Evolutionary conservation across 805 yeast genomes (phyloP).

Genomic region (Saturnispora zaruensis): DNA sequence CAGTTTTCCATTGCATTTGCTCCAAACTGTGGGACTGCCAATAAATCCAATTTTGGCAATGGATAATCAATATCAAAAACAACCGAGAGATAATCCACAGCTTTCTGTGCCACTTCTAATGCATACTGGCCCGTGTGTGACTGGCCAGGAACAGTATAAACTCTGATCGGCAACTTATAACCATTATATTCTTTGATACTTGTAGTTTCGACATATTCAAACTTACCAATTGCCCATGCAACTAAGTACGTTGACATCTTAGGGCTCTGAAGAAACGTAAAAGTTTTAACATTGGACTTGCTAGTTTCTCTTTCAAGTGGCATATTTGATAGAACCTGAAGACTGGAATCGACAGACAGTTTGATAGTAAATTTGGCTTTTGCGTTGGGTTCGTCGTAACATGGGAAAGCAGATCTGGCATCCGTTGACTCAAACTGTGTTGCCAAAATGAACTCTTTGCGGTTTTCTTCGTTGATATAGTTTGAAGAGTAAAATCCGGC

Average conservation of each 20-base stretch:
- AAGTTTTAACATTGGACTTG: constrained; percentile 18
- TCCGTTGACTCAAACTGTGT: constrained; percentile 56
- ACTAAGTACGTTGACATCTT: constrained; percentile 47
- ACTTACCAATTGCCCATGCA: constrained; percentile 53
- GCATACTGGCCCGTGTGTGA: constrained; percentile 41
- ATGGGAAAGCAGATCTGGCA: constrained; percentile 51
- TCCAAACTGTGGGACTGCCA: constrained; percentile 71
- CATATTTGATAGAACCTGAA: constrained; percentile 39
- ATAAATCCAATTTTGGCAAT: constrained; percentile 71
- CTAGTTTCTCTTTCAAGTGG: constrained; percentile 27
- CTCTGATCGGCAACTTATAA: constrained; percentile 38
- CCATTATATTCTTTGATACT: constrained; percentile 34
- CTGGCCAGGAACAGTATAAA: constrained; percentile 46
- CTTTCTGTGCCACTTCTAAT: constrained; percentile 37
- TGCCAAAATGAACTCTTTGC: constrained; percentile 33
- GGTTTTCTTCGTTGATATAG: constrained; percentile 32
- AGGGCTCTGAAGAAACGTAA: constrained; percentile 40
- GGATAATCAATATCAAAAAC: constrained; percentile 54
- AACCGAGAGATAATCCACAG: constrained; percentile 40
- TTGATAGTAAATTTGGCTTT: constrained; percentile 49
- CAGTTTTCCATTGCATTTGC: constrained; percentile 92
- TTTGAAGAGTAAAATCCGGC: constrained; percentile 46
- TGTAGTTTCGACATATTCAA: constrained; percentile 42
- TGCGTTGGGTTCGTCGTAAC: constrained; percentile 47
- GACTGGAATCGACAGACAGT: constrained; percentile 27